Percentiles rank a stretch among this genome's conserved stretches.
These are phyloP conservation scores for Allantophomopsis cytisporea DNA, from an alignment of 2,329 filamentous ascomycete genomes.

Conservation along the genomic window DNA sequence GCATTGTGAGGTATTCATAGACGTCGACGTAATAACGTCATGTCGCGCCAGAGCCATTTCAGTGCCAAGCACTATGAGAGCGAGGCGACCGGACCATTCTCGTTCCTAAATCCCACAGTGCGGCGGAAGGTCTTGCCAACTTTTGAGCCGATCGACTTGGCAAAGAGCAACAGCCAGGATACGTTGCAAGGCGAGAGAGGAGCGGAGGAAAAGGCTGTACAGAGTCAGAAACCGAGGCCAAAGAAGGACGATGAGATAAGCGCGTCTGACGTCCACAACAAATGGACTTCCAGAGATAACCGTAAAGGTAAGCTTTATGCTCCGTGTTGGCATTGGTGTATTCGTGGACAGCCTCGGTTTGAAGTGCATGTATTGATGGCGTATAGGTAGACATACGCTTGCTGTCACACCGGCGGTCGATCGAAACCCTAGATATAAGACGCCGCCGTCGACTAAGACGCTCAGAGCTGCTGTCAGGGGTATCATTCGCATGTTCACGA, in stretches of 20 bases:
- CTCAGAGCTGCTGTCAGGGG: conserved; percentile 14
- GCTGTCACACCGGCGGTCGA: conserved; percentile 13
- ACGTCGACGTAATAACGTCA: background rate
- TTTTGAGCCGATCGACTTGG: too few species aligned
- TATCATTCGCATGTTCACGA: conserved; percentile 32
- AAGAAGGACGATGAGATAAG: conserved; percentile 7
- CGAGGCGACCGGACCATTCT: conserved; percentile 23
- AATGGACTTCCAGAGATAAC: conserved; percentile 31
- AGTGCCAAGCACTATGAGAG: conserved; percentile 1
- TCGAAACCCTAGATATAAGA: conserved; percentile 10
- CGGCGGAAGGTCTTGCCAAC: conserved; percentile 6
- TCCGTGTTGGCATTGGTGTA: background rate
- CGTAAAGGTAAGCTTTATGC: conserved; percentile 21
- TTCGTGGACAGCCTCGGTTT: too few species aligned
- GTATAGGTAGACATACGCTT: conserved; percentile 23
- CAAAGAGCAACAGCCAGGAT: too few species aligned
- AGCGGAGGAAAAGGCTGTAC: too few species aligned
- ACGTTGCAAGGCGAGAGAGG: background rate
- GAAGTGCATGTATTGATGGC: background rate
- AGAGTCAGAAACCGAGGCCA: background rate
- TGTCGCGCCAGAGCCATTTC: background rate
- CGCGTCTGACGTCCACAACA: conserved; percentile 14
- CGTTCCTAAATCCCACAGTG: conserved; percentile 34
- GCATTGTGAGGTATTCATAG: too few species aligned
- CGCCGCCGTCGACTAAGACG: conserved; percentile 17